Conservation (phyloP, 2,329 filamentous ascomycete species). For the Pyrenophora teres region DNA sequence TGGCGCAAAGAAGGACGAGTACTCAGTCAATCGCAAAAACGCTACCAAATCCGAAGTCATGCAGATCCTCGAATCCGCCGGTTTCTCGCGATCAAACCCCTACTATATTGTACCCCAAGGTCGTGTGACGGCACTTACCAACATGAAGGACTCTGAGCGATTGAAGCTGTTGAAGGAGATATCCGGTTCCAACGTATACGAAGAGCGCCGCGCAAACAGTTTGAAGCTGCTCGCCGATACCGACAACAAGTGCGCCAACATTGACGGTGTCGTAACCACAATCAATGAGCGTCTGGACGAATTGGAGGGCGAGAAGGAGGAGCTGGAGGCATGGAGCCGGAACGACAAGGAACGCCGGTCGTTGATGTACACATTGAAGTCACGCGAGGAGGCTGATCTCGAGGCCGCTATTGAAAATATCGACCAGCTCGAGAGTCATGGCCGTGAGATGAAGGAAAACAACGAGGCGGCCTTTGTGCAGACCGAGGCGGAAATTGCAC, state of each 20-base stretch:
- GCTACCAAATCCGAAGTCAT: conserved; percentile 93
- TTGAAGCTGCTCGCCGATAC: conserved; percentile 97
- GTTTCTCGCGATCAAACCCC: conserved; percentile 95
- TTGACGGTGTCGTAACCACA: conserved; percentile 87
- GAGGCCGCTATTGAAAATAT: conserved; percentile 78
- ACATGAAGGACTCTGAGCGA: conserved; percentile 96
- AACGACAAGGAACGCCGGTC: conserved; percentile 91
- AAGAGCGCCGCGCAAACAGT: conserved; percentile 86
- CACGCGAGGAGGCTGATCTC: conserved; percentile 82
- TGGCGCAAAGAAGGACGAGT: conserved; percentile 97
- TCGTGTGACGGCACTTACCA: conserved; percentile 91
- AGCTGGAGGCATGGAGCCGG: conserved; percentile 89
- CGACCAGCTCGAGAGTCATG: conserved; percentile 78
- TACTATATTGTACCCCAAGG: conserved; percentile 99
- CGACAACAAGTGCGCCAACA: conserved; percentile 90
- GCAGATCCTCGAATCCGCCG: conserved; percentile 92
- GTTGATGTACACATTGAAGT: conserved; percentile 92
- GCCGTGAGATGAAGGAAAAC: conserved; percentile 82
- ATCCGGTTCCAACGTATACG: conserved; percentile 97
- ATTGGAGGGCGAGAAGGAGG: conserved; percentile 96
- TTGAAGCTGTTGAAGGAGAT: conserved; percentile 93
- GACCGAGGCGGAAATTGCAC: conserved; percentile 77
- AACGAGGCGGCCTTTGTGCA: conserved; percentile 76
- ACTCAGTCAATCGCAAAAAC: conserved; percentile 95
- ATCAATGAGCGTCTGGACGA: conserved; percentile 89